Conservation (phyloP, 768 basidiomycete species). For the Tulasnella sp. region DNA sequence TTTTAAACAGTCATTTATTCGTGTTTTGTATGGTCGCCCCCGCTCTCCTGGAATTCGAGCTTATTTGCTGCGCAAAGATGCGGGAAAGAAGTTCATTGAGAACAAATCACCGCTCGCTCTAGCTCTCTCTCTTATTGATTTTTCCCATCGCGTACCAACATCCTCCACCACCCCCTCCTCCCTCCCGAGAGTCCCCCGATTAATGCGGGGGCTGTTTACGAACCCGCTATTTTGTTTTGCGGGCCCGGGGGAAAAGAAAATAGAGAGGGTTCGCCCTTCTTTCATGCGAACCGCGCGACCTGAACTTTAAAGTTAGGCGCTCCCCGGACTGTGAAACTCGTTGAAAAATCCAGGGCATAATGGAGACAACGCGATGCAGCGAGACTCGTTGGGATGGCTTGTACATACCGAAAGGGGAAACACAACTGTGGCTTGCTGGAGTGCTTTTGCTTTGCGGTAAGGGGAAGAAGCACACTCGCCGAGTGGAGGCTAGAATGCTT, state of each 20-base stretch:
- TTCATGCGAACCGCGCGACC: background rate
- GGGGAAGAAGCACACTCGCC: background rate
- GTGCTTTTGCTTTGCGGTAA: background rate
- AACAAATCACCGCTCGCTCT: background rate
- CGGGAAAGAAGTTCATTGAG: background rate
- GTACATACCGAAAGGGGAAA: background rate
- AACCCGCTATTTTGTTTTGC: background rate
- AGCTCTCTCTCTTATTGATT: too few species aligned
- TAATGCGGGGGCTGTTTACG: background rate
- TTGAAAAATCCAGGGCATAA: background rate
- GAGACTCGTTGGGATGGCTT: background rate
- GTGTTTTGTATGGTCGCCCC: background rate
- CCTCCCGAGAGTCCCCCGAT: background rate
- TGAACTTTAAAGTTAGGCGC: constrained; percentile 6
- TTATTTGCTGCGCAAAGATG: background rate
- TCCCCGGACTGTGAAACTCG: background rate
- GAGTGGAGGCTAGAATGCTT: background rate
- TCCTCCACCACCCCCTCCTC: background rate
- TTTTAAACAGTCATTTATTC: background rate
- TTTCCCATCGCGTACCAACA: background rate
- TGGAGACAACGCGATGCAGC: background rate
- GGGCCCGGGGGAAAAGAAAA: background rate
- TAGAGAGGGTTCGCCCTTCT: background rate
- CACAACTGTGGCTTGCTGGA: background rate
- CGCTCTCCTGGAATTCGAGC: background rate